These are phyloP conservation scores for Scleroderma bovista DNA, from an alignment of 768 basidiomycete genomes.

Conservation along the genomic window DNA sequence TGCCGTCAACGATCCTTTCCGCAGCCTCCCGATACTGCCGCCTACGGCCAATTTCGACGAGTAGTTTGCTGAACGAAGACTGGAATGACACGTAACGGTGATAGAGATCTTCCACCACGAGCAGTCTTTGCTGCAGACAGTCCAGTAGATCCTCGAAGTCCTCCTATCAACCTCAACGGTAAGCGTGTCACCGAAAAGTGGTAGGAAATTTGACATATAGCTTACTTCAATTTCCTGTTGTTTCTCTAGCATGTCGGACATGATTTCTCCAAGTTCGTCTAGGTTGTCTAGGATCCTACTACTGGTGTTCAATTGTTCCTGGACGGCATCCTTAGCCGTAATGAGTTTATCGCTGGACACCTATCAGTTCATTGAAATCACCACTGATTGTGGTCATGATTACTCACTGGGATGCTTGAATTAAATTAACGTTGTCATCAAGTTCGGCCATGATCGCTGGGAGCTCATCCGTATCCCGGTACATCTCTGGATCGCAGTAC, in stretches of 20 bases:
- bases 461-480: slow-evolving; percentile 74
- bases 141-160: slow-evolving; percentile 50
- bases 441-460: slow-evolving; percentile 70
- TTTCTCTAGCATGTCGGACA: slow-evolving; percentile 68
- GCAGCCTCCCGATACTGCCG: slow-evolving; percentile 59
- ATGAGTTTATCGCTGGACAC: slow-evolving; percentile 47
- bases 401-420: slow-evolving; percentile 55
- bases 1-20: slow-evolving; percentile 58
- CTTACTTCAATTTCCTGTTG: slow-evolving; percentile 67
- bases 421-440: slow-evolving; percentile 48
- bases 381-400: background rate
- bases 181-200: background rate
- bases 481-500: slow-evolving; percentile 53
- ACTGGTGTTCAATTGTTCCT: slow-evolving; percentile 47
- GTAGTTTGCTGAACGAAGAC: slow-evolving; percentile 65
- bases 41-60: slow-evolving; percentile 69
- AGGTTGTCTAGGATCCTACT: slow-evolving; percentile 52
- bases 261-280: slow-evolving; percentile 74
- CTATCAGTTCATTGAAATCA: slow-evolving; percentile 1
- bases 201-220: background rate
- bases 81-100: slow-evolving; percentile 65
- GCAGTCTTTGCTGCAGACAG: slow-evolving; percentile 54
- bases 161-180: slow-evolving; percentile 27
- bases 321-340: slow-evolving; percentile 36
- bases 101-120: slow-evolving; percentile 58